Evolutionary conservation across 2,329 filamentous ascomycete genomes (phyloP).

Genomic region (Phaeoacremonium minimum): DNA sequence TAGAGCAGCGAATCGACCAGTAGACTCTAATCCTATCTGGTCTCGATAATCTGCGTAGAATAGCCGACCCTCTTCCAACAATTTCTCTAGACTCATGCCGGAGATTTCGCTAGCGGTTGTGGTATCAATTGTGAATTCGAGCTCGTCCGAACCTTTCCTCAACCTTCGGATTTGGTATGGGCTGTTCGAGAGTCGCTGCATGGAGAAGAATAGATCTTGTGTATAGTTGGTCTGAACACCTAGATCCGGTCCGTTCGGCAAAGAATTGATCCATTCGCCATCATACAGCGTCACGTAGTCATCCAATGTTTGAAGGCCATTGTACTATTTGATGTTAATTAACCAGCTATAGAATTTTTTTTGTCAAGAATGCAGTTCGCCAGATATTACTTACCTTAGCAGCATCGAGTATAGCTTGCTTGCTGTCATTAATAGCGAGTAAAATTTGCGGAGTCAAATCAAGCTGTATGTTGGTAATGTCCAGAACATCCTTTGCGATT

Average conservation of each 20-base stretch:
- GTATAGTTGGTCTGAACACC: constrained; percentile 39
- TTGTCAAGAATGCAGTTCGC: not conserved
- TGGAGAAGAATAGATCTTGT: constrained; percentile 40
- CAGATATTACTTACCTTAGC: constrained; percentile 5
- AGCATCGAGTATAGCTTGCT: not conserved
- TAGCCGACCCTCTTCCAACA: constrained; percentile 30
- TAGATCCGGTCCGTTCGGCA: constrained; percentile 26
- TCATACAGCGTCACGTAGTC: constrained; percentile 37
- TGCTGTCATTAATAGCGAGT: constrained; percentile 1
- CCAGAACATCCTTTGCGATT: constrained; percentile 5
- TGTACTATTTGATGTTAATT: constrained; percentile 12
- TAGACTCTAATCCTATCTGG: constrained; percentile 20
- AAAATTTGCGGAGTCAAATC: constrained; percentile 4
- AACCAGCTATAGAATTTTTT: not conserved
- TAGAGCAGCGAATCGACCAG: constrained; percentile 29
- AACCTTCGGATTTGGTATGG: constrained; percentile 32
- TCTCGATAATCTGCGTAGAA: constrained; percentile 37
- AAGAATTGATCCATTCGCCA: constrained; percentile 29
- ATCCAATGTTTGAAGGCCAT: constrained; percentile 22
- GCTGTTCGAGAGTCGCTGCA: constrained; percentile 38
- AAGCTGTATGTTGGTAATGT: constrained; percentile 5
- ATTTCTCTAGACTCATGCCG: constrained; percentile 20
- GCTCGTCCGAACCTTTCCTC: constrained; percentile 17
- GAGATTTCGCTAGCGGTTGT: constrained; percentile 21
- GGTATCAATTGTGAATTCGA: constrained; percentile 32